These are phyloP conservation scores for Colletotrichum eleusines DNA, from an alignment of 2,329 filamentous ascomycete genomes.

Conservation along the genomic window DNA sequence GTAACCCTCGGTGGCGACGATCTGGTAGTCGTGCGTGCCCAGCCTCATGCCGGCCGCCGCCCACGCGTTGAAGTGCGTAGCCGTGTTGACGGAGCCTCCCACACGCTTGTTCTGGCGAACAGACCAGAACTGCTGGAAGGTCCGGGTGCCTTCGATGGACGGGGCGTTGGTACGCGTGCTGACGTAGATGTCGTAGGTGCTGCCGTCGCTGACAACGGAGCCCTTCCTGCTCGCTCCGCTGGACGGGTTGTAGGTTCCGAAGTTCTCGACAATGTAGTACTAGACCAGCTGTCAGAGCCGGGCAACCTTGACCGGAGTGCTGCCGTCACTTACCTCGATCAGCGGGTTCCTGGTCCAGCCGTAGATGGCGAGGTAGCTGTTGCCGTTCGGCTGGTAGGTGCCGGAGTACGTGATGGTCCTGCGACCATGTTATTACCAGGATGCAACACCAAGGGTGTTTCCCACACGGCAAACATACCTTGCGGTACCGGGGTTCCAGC, in stretches of 20 bases:
- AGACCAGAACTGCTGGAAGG: constrained; percentile 67
- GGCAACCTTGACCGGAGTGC: neutral
- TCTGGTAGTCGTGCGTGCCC: constrained; percentile 65
- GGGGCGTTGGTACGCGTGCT: constrained; percentile 63
- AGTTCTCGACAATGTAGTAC: constrained; percentile 38
- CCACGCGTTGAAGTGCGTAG: constrained; percentile 68
- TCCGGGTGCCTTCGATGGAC: constrained; percentile 65
- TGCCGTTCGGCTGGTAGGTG: constrained; percentile 54
- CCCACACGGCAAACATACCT: constrained; percentile 52
- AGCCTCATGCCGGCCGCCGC: constrained; percentile 59
- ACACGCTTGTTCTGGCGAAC: constrained; percentile 62
- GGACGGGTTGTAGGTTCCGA: constrained; percentile 40
- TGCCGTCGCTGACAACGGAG: constrained; percentile 63
- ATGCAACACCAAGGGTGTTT: neutral
- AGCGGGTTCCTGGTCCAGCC: constrained; percentile 53
- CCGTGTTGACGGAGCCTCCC: constrained; percentile 64
- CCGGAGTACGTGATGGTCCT: constrained; percentile 51
- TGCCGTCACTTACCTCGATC: neutral
- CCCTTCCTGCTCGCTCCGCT: constrained; percentile 56
- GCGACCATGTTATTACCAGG: neutral
- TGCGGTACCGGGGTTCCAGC: constrained; percentile 65
- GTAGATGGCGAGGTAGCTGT: constrained; percentile 55
- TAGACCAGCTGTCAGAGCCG: neutral
- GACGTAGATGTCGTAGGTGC: constrained; percentile 64
- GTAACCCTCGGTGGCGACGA: constrained; percentile 64